Evolutionary conservation across 495 filamentous ascomycete genomes (phyloP).

Genomic region (Rhypophila decipiens): DNA sequence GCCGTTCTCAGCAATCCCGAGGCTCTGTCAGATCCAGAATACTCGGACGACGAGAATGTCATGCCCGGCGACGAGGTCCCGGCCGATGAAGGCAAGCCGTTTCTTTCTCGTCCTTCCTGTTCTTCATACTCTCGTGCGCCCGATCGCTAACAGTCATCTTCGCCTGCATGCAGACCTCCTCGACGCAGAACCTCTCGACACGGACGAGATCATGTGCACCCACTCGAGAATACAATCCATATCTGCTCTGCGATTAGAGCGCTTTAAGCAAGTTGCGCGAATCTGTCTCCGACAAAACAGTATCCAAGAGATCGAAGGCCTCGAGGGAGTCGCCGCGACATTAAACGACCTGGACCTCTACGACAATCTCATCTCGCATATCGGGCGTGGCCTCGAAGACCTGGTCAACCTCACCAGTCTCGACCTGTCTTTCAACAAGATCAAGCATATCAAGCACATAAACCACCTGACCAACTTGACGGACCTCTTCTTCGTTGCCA

Average conservation of each 20-base stretch:
- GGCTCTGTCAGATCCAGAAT: constrained; percentile 72
- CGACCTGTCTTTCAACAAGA: constrained; percentile 97
- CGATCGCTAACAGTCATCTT: not conserved
- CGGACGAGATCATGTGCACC: constrained; percentile 81
- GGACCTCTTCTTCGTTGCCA: constrained; percentile 91
- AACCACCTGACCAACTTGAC: constrained; percentile 69
- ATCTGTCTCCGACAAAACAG: constrained; percentile 92
- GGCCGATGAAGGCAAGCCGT: constrained; percentile 74
- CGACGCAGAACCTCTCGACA: constrained; percentile 44
- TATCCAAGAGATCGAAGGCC: constrained; percentile 69
- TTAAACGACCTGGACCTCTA: constrained; percentile 89
- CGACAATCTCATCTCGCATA: constrained; percentile 90
- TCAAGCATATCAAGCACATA: constrained; percentile 94
- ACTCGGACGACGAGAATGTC: constrained; percentile 74
- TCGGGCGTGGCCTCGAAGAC: constrained; percentile 65
- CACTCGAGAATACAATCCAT: constrained; percentile 81
- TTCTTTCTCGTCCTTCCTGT: not conserved
- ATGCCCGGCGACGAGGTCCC: constrained; percentile 67
- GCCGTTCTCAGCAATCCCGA: constrained; percentile 65
- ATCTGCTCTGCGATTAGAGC: constrained; percentile 66
- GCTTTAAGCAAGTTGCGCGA: constrained; percentile 71
- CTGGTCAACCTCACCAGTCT: constrained; percentile 68
- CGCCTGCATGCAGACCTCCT: constrained; percentile 39
- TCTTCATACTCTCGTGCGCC: not conserved
- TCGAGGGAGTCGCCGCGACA: constrained; percentile 55